Conservation (phyloP, 306 rosid genomes). For the Castanea sativa region DNA sequence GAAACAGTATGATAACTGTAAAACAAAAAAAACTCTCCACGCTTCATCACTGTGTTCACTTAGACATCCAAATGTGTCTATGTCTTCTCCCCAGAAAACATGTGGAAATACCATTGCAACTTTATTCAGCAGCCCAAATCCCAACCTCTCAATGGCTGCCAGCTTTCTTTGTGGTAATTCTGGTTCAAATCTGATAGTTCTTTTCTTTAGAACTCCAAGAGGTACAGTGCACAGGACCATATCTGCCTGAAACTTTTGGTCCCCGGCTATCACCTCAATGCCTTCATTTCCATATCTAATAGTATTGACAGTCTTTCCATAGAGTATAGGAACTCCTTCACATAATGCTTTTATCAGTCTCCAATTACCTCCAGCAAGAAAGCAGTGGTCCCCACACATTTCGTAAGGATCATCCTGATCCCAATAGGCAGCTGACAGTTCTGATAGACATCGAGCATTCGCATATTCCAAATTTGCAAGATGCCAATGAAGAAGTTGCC, state of each 20-base stretch:
- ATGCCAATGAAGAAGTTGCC: conserved; percentile 94
- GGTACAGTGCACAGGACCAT: conserved; percentile 85
- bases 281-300: conserved; percentile 68
- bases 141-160: conserved; percentile 79
- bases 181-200: conserved; percentile 61
- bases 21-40: conserved; percentile 92
- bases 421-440: conserved; percentile 90
- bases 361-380: conserved; percentile 91
- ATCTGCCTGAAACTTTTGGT: conserved; percentile 71
- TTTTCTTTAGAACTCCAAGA: conserved; percentile 85
- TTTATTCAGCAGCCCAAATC: conserved; percentile 91
- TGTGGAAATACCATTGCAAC: conserved; percentile 88
- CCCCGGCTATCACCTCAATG: conserved; percentile 75
- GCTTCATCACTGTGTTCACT: conserved; percentile 60
- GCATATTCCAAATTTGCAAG: conserved; percentile 90
- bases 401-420: conserved; percentile 98
- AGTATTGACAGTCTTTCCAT: conserved; percentile 57
- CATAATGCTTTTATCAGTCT: conserved; percentile 77
- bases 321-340: conserved; percentile 81
- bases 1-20: conserved; percentile 93
- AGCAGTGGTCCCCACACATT: conserved; percentile 98
- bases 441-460: conserved; percentile 94
- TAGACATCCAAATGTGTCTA: conserved; percentile 92
- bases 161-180: conserved; percentile 79
- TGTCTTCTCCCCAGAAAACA: conserved; percentile 97